Percentiles rank a stretch among this genome's conserved stretches.
phyloP scores from a whole-genome alignment of 2,329 filamentous ascomycete species.

The Fusarium protoensiforme region DNA sequence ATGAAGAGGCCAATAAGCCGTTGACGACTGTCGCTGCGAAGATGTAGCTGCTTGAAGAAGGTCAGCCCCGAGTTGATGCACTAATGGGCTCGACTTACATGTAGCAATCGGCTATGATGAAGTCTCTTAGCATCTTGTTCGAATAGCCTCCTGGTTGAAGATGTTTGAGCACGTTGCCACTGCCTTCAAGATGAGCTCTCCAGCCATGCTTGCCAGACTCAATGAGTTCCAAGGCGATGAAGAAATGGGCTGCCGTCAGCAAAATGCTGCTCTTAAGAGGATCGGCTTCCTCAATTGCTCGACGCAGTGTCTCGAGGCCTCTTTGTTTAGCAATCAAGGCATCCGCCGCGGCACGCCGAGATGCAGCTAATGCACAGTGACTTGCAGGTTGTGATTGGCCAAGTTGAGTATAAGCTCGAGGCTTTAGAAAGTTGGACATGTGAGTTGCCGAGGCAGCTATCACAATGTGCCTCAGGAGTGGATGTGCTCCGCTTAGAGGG shows the following conservation, averaged over 20 bases:
- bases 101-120: slow-evolving; percentile 14
- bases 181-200: slow-evolving; percentile 11
- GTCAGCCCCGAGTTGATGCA: background rate
- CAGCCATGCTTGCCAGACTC: slow-evolving; percentile 12
- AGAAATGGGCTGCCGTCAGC: background rate
- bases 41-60: background rate
- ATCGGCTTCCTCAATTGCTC: background rate
- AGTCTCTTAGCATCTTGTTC: slow-evolving; percentile 7
- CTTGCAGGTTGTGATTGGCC: background rate
- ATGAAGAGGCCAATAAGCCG: background rate
- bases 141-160: background rate
- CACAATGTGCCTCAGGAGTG: background rate
- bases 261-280: background rate
- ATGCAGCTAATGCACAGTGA: background rate
- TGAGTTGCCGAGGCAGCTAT: slow-evolving; percentile 7
- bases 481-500: background rate
- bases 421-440: slow-evolving; percentile 8
- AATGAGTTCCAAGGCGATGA: slow-evolving; percentile 5
- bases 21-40: slow-evolving; percentile 12
- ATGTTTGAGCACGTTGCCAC: background rate
- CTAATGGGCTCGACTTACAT: background rate
- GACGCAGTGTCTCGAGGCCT: background rate
- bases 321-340: slow-evolving; percentile 8
- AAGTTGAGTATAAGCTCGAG: background rate
- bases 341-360: background rate